A percentile compares a stretch with the other conserved stretches of the same genome.
Evolutionary conservation across 2,329 filamentous ascomycete species (phyloP).

Genomic region (Exophiala spinifera): DNA sequence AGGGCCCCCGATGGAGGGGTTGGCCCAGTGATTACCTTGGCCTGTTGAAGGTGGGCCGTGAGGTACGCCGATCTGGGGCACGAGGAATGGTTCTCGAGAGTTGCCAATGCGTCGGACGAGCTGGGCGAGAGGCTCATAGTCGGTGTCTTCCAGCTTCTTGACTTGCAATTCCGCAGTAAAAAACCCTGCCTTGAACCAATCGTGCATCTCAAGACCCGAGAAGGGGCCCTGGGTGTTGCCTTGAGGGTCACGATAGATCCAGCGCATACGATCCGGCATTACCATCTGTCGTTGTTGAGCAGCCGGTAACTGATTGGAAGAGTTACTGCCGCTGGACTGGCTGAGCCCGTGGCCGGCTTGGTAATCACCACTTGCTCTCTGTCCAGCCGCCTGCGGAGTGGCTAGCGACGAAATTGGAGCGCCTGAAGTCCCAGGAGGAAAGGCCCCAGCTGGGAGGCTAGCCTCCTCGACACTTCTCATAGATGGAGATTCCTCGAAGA

Average conservation of each 20-base stretch:
- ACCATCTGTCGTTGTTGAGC: conserved; percentile 85
- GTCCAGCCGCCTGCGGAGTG: conserved; percentile 15
- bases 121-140: conserved; percentile 93
- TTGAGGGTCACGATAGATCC: conserved; percentile 96
- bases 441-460: conserved; percentile 1
- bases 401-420: conserved; percentile 13
- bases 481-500: conserved; percentile 20
- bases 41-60: conserved; percentile 61
- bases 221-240: conserved; percentile 91
- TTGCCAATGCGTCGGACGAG: conserved; percentile 95
- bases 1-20: conserved; percentile 49
- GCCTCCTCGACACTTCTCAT: conserved; percentile 22
- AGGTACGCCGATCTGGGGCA: conserved; percentile 92
- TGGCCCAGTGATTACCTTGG: conserved; percentile 31
- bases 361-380: conserved; percentile 12
- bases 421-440: conserved; percentile 10
- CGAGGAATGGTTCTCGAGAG: conserved; percentile 93
- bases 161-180: conserved; percentile 93
- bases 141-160: conserved; percentile 87
- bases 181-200: conserved; percentile 99
- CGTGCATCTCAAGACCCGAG: conserved; percentile 97
- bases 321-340: conserved; percentile 30
- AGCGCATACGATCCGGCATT: conserved; percentile 98
- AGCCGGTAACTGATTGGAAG: conserved; percentile 57
- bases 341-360: conserved; percentile 37